A percentile compares a stretch with the other conserved stretches of the same genome.
These are phyloP conservation scores for Sugiyamaella smithiae DNA, from an alignment of 805 yeast species.

Conservation along the genomic window DNA sequence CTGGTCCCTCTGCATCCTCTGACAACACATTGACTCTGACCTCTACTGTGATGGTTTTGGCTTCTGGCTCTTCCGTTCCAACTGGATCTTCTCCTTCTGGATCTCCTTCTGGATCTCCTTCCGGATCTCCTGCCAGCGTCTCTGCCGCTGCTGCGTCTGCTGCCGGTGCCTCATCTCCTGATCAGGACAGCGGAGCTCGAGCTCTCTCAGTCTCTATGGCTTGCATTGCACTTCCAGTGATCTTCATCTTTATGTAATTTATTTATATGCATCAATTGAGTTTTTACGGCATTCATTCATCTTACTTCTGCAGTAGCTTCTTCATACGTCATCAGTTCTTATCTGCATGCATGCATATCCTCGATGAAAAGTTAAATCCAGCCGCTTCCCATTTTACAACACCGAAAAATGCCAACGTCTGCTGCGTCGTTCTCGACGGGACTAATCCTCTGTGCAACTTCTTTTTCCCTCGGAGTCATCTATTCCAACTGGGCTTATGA, in stretches of 20 bases:
- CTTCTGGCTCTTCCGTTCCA: conserved; percentile 7
- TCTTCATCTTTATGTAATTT: too few relatives aligned
- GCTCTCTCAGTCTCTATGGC: background rate
- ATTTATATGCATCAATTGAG: too few relatives aligned
- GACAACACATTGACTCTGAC: background rate
- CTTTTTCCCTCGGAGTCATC: conserved; percentile 77
- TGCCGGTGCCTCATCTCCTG: background rate
- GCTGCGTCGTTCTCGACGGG: conserved; percentile 35
- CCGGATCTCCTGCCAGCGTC: conserved; percentile 7
- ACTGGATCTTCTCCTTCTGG: conserved; percentile 8
- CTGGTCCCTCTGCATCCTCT: background rate
- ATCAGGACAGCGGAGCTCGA: background rate
- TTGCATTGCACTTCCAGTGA: too few relatives aligned
- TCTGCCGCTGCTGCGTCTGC: background rate
- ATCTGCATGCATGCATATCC: too few relatives aligned
- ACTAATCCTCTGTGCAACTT: conserved; percentile 43
- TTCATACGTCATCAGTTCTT: too few relatives aligned
- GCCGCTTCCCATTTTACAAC: too few relatives aligned
- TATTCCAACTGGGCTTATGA: conserved; percentile 83
- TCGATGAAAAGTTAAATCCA: too few relatives aligned
- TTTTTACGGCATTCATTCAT: too few relatives aligned
- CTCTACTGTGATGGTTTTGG: conserved; percentile 1
- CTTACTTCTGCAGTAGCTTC: too few relatives aligned
- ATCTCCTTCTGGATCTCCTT: conserved; percentile 7
- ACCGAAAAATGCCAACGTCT: conserved; percentile 30